These are phyloP conservation scores for Xylaria castorea DNA, from an alignment of 495 filamentous ascomycete genomes.

Conservation along the genomic window DNA sequence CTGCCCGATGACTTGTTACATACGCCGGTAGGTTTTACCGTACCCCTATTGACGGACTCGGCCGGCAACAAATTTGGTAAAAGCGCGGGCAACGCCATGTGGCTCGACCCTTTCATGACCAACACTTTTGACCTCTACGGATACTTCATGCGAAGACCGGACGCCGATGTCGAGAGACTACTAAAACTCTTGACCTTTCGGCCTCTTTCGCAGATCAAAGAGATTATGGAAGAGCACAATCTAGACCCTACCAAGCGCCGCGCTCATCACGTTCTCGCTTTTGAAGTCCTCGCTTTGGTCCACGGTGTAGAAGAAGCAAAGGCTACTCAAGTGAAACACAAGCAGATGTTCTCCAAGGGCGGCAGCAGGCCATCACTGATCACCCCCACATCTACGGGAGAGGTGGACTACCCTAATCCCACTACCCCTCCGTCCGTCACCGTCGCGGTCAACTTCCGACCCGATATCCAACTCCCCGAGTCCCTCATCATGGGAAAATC, in stretches of 20 bases:
- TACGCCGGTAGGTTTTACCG: constrained; percentile 81
- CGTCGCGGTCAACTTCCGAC: constrained; percentile 38
- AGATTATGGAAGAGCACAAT: constrained; percentile 69
- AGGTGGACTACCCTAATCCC: constrained; percentile 18
- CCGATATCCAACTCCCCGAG: constrained; percentile 68
- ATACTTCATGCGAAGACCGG: constrained; percentile 85
- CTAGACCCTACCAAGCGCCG: constrained; percentile 69
- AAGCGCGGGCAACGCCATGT: constrained; percentile 91
- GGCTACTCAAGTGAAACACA: constrained; percentile 63
- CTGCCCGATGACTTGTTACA: constrained; percentile 37
- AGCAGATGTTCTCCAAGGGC: constrained; percentile 56
- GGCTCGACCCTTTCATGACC: constrained; percentile 85
- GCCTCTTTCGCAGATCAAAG: constrained; percentile 66
- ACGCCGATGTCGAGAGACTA: constrained; percentile 77
- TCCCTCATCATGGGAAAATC: constrained; percentile 67
- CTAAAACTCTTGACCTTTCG: constrained; percentile 93
- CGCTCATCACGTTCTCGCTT: constrained; percentile 82
- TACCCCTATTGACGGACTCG: constrained; percentile 84
- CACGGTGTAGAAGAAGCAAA: constrained; percentile 70
- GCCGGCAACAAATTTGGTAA: constrained; percentile 94
- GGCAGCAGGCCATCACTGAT: no score
- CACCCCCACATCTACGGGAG: constrained; percentile 7
- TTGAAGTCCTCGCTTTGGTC: constrained; percentile 77
- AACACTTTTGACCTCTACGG: constrained; percentile 83
- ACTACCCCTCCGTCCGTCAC: not conserved